Evolutionary conservation across 2,329 filamentous ascomycete species (phyloP).

Genomic region (Fusarium paranaense): DNA sequence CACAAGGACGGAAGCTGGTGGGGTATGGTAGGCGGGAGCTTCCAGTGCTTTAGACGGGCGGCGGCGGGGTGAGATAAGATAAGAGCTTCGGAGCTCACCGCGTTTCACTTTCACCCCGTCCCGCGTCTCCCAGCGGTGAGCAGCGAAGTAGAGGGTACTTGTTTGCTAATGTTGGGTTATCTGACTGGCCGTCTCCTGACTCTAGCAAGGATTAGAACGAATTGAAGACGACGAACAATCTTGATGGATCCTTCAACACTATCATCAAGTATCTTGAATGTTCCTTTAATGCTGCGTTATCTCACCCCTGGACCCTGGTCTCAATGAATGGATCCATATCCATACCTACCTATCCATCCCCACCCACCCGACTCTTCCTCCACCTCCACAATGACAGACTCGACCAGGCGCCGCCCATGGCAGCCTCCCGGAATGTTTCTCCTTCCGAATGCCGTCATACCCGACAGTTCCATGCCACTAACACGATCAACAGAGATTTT

Average conservation of each 20-base stretch:
- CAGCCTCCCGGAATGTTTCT: constrained; percentile 28
- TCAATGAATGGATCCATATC: neutral
- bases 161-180: neutral
- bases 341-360: neutral
- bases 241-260: neutral
- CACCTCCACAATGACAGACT: constrained; percentile 12
- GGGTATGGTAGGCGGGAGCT: constrained; percentile 27
- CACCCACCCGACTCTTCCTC: constrained; percentile 1
- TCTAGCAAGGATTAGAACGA: constrained; percentile 5
- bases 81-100: constrained; percentile 46
- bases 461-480: constrained; percentile 26
- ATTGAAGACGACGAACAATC: neutral
- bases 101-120: neutral
- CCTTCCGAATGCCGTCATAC: constrained; percentile 40
- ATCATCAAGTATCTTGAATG: neutral
- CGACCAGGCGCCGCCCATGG: constrained; percentile 21
- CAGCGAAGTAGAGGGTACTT: constrained; percentile 1
- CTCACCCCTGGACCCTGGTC: constrained; percentile 1
- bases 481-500: constrained; percentile 14
- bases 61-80: constrained; percentile 45
- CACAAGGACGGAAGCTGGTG: constrained; percentile 33
- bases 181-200: neutral
- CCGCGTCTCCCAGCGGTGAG: constrained; percentile 12
- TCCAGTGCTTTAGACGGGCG: constrained; percentile 31
- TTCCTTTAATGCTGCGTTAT: neutral